Conservation (phyloP, 352 stramenopile genomes). For the Pythium chondricola region DNA sequence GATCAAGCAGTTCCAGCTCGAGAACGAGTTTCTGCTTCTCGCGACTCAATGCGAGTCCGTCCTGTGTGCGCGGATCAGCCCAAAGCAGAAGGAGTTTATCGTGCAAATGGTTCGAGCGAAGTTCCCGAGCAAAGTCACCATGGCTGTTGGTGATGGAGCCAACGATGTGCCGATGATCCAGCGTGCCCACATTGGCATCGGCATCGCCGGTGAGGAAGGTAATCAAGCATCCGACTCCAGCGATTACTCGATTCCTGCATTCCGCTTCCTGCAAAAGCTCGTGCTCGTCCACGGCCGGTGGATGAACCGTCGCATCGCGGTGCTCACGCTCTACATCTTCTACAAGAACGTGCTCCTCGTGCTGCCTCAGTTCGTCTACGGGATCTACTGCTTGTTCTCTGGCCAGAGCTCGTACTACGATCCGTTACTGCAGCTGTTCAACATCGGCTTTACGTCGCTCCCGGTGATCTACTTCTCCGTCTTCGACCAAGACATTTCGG, state of each 20-base stretch:
- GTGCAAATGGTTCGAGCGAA: constrained; percentile 86
- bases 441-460: constrained; percentile 74
- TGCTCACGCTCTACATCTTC: constrained; percentile 81
- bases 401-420: constrained; percentile 79
- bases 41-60: constrained; percentile 89
- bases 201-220: constrained; percentile 56
- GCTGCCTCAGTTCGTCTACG: constrained; percentile 74
- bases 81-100: constrained; percentile 96
- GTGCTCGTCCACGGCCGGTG: constrained; percentile 81
- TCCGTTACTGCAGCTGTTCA: constrained; percentile 69
- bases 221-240: constrained; percentile 85
- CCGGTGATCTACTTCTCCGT: constrained; percentile 62
- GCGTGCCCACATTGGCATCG: constrained; percentile 55
- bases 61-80: constrained; percentile 94
- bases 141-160: constrained; percentile 86
- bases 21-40: constrained; percentile 37
- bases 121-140: constrained; percentile 41
- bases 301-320: constrained; percentile 61
- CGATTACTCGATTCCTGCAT: constrained; percentile 88
- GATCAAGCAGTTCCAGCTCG: constrained; percentile 18
- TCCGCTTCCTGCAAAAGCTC: constrained; percentile 79
- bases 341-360: constrained; percentile 86
- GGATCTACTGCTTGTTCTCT: constrained; percentile 64
- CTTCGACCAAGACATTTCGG: constrained; percentile 26
- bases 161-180: constrained; percentile 94